Conservation (phyloP, 495 filamentous ascomycete genomes). For the Oidiodendron maius region DNA sequence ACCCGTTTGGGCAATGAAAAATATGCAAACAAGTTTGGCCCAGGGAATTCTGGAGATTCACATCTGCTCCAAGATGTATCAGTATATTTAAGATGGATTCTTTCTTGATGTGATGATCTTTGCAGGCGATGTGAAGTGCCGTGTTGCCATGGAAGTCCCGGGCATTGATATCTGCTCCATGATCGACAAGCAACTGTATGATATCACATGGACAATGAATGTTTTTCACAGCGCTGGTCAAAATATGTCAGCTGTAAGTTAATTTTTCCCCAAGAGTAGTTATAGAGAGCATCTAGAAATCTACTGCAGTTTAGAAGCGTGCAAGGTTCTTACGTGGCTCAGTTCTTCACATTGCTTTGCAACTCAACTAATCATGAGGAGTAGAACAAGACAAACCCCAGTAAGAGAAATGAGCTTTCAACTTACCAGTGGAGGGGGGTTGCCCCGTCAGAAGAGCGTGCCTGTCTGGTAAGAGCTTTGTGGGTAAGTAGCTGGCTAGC, state of each 20-base stretch:
- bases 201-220: background rate
- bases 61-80: slow-evolving; percentile 8
- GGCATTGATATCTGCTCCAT: slow-evolving; percentile 8
- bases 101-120: background rate
- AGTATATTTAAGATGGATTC: background rate
- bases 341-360: background rate
- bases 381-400: too few relatives aligned
- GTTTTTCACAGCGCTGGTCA: slow-evolving; percentile 13
- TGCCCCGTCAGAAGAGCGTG: too few relatives aligned
- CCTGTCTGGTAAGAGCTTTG: too few relatives aligned
- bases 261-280: slow-evolving; percentile 13
- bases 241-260: background rate
- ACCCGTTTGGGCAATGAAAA: background rate
- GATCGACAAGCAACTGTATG: background rate
- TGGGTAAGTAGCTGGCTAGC: too few relatives aligned
- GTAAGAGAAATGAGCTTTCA: too few relatives aligned
- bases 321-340: slow-evolving; percentile 13
- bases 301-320: slow-evolving; percentile 3
- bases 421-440: too few relatives aligned
- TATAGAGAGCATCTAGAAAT: background rate
- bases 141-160: slow-evolving; percentile 18
- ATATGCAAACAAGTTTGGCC: slow-evolving; percentile 9
- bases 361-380: too few relatives aligned
- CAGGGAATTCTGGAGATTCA: background rate
- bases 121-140: slow-evolving; percentile 5